Base-by-base conservation (phyloP, 108 stramenopile genomes). In the Asterionellopsis glacialis region DNA sequence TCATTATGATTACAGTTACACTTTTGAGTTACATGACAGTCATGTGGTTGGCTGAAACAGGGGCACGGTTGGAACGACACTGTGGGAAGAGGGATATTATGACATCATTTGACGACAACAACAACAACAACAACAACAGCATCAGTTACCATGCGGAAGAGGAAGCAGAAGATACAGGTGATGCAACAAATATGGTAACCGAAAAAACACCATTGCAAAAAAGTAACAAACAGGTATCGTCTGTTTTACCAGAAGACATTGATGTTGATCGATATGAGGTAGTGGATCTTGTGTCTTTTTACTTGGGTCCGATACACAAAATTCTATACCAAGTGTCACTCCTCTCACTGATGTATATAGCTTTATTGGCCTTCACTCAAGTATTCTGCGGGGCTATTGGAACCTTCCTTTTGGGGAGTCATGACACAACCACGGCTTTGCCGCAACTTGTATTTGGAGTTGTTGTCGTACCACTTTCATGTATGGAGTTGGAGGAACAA, bases 401-500 rank as follows among this genome's bases (percentile, higher is more conserved):
- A 16, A 67, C 67, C n/a, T 33, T 33, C 33, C 15, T 68, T 14
- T 24, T 74, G 12, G 21, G 26, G 40, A 22, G 66, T 9, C 10
- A 45, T n/a, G 33, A 2, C 33, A 33, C 33, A 2, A 33, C 33
- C 33, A 21, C 33, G 12, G 7, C 53, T 19, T 10, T 68, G 13
- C 59, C 68, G 1, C 57, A 60, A 27, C 1, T 72, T 14, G 26
- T 78, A 18, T 82, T 77, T 59, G 66, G 68, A 21, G 25, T 38
- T 10, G 23, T 82, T 9, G 81, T 79, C 9, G 53, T 82, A 0
- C 81, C 81, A 21, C 49, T 81, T 6, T 74, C 74, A 10, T 77
- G 73, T 41, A 43, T 70, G 51, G 81, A 82, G 40, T 50, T 82
- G 11, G 62, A 64, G n/a, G 81, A 82, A 47, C 81, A 82, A 59